Base-by-base conservation (phyloP, 768 basidiomycete species). In the Podaxis sp. region DNA sequence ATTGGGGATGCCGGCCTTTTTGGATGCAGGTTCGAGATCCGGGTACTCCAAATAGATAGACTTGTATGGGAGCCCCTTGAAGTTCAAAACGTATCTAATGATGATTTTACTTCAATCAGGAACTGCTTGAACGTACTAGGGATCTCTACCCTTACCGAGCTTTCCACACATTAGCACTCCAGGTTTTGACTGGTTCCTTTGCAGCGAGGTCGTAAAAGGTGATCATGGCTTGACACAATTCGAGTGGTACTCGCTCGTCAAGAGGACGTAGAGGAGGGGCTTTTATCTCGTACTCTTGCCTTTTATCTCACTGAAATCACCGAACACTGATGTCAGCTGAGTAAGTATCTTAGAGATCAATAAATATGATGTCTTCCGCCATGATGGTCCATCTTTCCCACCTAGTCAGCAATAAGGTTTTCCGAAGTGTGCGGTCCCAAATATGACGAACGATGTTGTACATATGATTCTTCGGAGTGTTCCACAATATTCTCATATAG, bases 191-290 rank as follows among this genome's bases (percentile, higher is more conserved):
- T 18, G 44, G 54, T 13, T 37, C 5, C 18, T 42, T 57, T 6
- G 42, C 38, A 13, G 52, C 55, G 18, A 65, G 35, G 47, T 63
- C 64, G 18, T 61, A 63, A 21, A 65, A 37, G 18, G 64, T 63
- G 46, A 65, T 65, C 64, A 65, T 65, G 54, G 21, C 16, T 16
- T 14, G 18, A 42, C 16, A 14, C 40, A 42, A 42, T 42, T n/a
- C 13, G 16, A 40, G 16, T 28, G 27, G 27, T 27, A 1, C 27
- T 27, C 5, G 27, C 5, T 28, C 5, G 27, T 28, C 27, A 28
- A 28, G 27, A 28, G 27, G 27, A 28, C 27, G 27, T 6, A 28
- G 27, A 28, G 5, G 27, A 28, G 27, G 27, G 5, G 27, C 27
- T 28, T 40, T 40, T 14, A 1, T 13, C 13, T 40, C 4, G 1